These are phyloP conservation scores for Dioszegia crocea DNA, from an alignment of 768 basidiomycete genomes.

Conservation along the genomic window DNA sequence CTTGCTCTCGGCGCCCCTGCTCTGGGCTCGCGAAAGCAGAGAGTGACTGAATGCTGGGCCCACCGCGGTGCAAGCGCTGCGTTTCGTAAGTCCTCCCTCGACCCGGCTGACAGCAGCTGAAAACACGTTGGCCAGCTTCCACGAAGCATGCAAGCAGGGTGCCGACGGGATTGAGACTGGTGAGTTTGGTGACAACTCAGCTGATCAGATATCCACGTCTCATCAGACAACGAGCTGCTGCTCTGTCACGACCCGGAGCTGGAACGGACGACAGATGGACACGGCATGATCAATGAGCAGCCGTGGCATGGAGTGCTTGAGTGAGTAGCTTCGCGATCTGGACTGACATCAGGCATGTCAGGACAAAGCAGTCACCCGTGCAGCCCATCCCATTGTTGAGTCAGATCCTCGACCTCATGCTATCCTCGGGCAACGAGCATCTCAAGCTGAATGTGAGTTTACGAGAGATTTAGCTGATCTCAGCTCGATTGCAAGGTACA, in stretches of 20 bases:
- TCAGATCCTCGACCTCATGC: slow-evolving; percentile 75
- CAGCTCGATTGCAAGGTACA: slow-evolving; percentile 92
- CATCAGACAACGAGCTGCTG: slow-evolving; percentile 75
- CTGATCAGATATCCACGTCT: slow-evolving; percentile 83
- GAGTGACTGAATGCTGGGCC: slow-evolving; percentile 69
- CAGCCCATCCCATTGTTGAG: slow-evolving; percentile 89
- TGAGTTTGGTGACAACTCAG: slow-evolving; percentile 31
- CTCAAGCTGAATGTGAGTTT: slow-evolving; percentile 52
- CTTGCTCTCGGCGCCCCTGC: slow-evolving; percentile 3
- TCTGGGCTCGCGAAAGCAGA: neutral
- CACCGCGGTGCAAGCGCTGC: slow-evolving; percentile 73
- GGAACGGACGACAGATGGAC: slow-evolving; percentile 70
- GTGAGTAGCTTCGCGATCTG: slow-evolving; percentile 25
- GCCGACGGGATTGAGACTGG: slow-evolving; percentile 97
- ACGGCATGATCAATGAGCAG: slow-evolving; percentile 64
- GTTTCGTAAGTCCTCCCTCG: slow-evolving; percentile 32
- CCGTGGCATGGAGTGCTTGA: slow-evolving; percentile 62
- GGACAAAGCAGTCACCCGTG: slow-evolving; percentile 71
- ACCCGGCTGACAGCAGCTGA: slow-evolving; percentile 53
- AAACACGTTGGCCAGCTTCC: slow-evolving; percentile 92
- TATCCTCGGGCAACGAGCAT: slow-evolving; percentile 55
- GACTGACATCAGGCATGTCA: slow-evolving; percentile 57
- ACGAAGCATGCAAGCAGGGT: slow-evolving; percentile 88
- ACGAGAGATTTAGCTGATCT: slow-evolving; percentile 45
- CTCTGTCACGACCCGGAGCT: slow-evolving; percentile 96